Conservation (phyloP, 176 grass and related monocot genomes). For the Puya raimondii region DNA sequence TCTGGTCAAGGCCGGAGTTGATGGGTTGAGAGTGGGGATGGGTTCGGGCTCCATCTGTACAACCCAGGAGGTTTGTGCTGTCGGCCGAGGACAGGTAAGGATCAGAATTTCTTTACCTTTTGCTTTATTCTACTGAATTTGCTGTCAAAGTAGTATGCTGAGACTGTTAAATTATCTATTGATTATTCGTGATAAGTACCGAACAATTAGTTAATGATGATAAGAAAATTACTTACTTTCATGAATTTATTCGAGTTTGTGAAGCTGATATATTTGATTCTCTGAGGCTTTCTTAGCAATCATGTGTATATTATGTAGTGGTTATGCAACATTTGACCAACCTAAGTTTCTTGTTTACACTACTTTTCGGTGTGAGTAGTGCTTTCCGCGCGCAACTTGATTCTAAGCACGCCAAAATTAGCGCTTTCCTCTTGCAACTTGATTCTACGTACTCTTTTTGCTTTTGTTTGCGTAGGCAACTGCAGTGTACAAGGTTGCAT, state of each 20-base stretch:
- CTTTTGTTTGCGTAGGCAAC: constrained; percentile 50
- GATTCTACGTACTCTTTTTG: not conserved
- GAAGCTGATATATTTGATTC: too few relatives aligned
- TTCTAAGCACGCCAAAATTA: too few relatives aligned
- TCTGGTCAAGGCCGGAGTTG: constrained; percentile 55
- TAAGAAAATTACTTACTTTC: too few relatives aligned
- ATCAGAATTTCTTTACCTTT: not conserved
- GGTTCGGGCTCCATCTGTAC: constrained; percentile 94
- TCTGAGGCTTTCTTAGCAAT: too few relatives aligned
- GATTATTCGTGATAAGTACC: not conserved
- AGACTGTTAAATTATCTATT: not conserved
- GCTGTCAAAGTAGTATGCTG: constrained; percentile 3
- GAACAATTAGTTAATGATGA: too few relatives aligned
- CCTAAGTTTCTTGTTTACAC: too few relatives aligned
- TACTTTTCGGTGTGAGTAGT: too few relatives aligned
- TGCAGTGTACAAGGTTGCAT: constrained; percentile 90
- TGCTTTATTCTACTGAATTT: not conserved
- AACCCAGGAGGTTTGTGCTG: constrained; percentile 84
- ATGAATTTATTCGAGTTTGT: too few relatives aligned
- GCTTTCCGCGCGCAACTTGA: too few relatives aligned
- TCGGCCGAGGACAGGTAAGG: constrained; percentile 80
- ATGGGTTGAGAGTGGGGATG: constrained; percentile 90
- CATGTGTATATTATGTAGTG: too few relatives aligned
- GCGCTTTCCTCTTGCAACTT: not conserved
- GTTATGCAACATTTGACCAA: too few relatives aligned